A percentile compares a stretch with the other conserved stretches of the same genome.
phyloP scores from a whole-genome alignment of 2,329 filamentous ascomycete species.

The Xylaria sp. region DNA sequence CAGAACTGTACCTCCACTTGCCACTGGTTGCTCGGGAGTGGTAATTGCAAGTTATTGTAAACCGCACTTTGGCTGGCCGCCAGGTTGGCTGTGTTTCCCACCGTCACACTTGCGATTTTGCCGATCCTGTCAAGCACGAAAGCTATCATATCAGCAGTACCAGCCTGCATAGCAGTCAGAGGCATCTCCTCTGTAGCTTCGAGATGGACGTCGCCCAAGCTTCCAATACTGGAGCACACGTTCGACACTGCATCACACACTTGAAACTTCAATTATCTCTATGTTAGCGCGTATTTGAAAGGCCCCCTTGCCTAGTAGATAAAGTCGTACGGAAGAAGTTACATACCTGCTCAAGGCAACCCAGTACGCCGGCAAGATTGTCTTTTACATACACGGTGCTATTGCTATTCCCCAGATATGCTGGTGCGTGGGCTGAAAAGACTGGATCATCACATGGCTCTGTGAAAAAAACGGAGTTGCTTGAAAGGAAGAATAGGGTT shows the following conservation, averaged over 20 bases:
- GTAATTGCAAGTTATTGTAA: background rate
- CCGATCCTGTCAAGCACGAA: background rate
- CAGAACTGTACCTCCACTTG: conserved; percentile 10
- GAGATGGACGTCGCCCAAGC: background rate
- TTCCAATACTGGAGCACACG: background rate
- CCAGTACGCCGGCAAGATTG: background rate
- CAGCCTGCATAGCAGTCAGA: background rate
- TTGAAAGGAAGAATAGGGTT: conserved; percentile 2
- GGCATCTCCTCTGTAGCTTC: background rate
- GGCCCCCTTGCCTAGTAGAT: too few species aligned
- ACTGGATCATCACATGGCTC: conserved; percentile 15
- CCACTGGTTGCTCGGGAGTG: conserved; percentile 18
- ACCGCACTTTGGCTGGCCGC: background rate
- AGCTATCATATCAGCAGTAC: background rate
- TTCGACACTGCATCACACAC: background rate
- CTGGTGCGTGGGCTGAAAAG: conserved; percentile 1
- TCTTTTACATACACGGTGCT: background rate
- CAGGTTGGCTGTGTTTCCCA: background rate
- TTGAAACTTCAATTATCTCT: background rate
- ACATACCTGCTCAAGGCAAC: conserved; percentile 17
- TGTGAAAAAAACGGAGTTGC: background rate
- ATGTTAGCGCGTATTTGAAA: background rate
- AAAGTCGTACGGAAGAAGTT: background rate
- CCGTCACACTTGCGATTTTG: background rate
- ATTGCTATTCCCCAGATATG: too few species aligned